Evolutionary conservation across 169 alveolate species (phyloP).

Genomic region (Cryptosporidium ryanae): DNA sequence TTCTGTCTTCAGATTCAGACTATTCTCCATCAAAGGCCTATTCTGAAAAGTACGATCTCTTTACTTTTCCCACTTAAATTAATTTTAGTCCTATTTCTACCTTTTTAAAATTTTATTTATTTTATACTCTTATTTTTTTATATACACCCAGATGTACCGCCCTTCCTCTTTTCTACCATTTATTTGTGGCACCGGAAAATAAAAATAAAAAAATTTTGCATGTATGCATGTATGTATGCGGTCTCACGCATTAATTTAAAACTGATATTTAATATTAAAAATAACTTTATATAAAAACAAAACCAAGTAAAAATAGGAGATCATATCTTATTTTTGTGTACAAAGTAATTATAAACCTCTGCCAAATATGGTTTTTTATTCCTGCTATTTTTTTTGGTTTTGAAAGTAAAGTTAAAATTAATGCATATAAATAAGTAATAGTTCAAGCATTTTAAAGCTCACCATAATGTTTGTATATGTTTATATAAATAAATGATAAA

Average conservation of each 20-base stretch:
- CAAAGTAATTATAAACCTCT: no score
- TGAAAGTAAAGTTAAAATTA: no score
- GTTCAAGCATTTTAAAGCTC: no score
- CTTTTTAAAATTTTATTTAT: no score
- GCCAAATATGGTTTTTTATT: no score
- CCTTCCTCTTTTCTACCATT: constrained; percentile 32
- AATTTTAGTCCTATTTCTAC: background rate
- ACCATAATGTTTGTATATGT: no score
- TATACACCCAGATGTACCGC: constrained; percentile 38
- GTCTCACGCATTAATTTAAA: background rate
- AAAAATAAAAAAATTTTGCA: background rate
- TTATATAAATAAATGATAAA: no score
- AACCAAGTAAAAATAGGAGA: no score
- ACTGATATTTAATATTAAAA: no score
- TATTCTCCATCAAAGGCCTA: constrained; percentile 49
- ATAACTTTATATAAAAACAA: background rate
- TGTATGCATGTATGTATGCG: constrained; percentile 37
- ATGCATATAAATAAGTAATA: no score
- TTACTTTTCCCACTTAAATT: constrained; percentile 9
- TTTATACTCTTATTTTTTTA: background rate
- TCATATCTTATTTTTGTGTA: no score
- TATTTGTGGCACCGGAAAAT: constrained; percentile 67
- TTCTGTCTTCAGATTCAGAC: constrained; percentile 10
- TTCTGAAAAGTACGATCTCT: constrained; percentile 4
- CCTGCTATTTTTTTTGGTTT: no score